Percentiles rank a stretch among this genome's conserved stretches.
Conservation (phyloP, 139 green algal species). For the Chlorella sp. region DNA sequence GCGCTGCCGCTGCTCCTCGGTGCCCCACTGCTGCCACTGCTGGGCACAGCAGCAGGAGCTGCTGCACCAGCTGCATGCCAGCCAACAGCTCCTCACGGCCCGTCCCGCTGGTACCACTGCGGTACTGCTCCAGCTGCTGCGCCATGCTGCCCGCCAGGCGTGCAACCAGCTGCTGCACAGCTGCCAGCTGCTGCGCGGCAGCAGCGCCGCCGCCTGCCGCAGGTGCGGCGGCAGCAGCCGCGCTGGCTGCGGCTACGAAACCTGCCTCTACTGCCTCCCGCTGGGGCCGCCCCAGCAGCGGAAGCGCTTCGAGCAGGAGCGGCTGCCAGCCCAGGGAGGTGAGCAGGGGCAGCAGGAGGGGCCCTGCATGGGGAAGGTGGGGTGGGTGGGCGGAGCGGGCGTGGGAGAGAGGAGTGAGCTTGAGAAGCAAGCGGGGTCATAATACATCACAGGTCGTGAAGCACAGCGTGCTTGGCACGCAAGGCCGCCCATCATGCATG, state of each 20-base stretch:
- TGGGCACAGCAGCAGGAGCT: constrained; percentile 22
- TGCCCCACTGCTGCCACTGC: background rate
- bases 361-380: background rate
- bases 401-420: background rate
- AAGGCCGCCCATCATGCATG: too few species aligned
- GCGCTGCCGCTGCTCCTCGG: background rate
- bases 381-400: background rate
- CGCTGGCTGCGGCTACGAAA: background rate
- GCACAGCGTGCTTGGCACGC: background rate
- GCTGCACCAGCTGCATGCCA: background rate
- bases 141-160: background rate
- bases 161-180: background rate
- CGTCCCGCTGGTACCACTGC: too few species aligned
- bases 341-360: background rate
- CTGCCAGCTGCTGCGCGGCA: background rate
- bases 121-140: background rate
- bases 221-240: background rate
- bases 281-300: background rate
- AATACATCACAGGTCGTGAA: background rate
- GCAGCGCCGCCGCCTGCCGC: background rate
- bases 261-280: background rate
- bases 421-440: background rate
- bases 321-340: background rate
- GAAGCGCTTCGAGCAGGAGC: background rate
- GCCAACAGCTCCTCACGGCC: background rate